A percentile compares a stretch with the other conserved stretches of the same genome.
Conservation (phyloP, 495 filamentous ascomycete species). For the Penicillium steckii region DNA sequence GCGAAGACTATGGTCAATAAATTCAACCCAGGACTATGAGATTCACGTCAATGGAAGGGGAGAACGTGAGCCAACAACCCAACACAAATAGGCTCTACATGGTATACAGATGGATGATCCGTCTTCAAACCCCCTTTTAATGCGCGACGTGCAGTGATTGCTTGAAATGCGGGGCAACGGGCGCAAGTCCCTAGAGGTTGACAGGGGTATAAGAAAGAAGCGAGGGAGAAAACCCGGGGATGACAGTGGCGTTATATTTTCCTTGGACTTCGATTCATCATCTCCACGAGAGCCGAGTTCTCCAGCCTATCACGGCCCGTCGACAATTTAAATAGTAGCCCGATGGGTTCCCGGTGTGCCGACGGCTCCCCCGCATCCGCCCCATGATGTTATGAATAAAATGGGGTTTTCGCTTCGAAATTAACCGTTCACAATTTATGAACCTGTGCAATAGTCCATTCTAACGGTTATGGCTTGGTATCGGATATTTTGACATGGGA, state of each 20-base stretch:
- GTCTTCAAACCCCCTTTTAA: background rate
- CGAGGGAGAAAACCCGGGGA: constrained; percentile 4
- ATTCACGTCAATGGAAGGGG: background rate
- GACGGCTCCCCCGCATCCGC: constrained; percentile 2
- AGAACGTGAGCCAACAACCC: background rate
- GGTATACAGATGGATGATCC: constrained; percentile 16
- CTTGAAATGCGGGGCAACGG: constrained; percentile 5
- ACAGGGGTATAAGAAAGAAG: background rate
- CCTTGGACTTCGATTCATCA: background rate
- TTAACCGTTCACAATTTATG: too few relatives aligned
- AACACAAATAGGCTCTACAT: background rate
- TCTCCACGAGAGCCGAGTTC: background rate
- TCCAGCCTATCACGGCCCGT: constrained; percentile 12
- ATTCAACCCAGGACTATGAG: background rate
- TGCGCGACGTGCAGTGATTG: background rate
- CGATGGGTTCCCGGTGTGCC: constrained; percentile 11
- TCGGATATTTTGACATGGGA: too few relatives aligned
- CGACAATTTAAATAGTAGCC: background rate
- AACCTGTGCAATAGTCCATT: too few relatives aligned
- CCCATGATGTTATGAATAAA: background rate
- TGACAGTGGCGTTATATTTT: background rate
- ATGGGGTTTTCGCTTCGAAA: too few relatives aligned
- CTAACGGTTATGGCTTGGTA: too few relatives aligned
- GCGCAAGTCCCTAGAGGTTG: background rate
- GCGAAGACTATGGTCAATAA: background rate